These are phyloP conservation scores for Ambrosia hybrid DNA, from an alignment of 140 eudicot genomes.

Conservation along the genomic window DNA sequence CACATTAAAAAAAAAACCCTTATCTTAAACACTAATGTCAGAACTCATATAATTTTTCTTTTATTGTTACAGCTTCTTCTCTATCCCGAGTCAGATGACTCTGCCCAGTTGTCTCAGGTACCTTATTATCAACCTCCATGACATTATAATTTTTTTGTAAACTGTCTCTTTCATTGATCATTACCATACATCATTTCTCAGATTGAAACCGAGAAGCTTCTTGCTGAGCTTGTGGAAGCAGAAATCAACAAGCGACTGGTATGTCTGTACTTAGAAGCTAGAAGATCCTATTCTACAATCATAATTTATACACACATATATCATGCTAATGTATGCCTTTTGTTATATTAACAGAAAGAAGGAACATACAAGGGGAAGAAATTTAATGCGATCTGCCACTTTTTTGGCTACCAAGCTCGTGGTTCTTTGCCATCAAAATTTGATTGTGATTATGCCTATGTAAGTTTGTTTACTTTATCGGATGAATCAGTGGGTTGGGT, in stretches of 20 bases:
- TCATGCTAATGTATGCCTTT: conserved; percentile 15
- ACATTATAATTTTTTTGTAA: neutral
- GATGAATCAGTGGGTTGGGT: neutral
- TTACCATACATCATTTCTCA: conserved; percentile 29
- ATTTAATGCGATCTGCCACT: conserved; percentile 96
- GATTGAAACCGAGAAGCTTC: conserved; percentile 98
- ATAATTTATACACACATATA: neutral
- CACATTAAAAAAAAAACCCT: neutral
- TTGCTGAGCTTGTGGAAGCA: conserved; percentile 95
- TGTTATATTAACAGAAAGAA: conserved; percentile 64
- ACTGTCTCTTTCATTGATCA: conserved; percentile 1
- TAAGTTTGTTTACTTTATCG: conserved; percentile 35
- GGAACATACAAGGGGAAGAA: conserved; percentile 99
- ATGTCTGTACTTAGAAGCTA: conserved; percentile 17
- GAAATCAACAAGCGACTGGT: conserved; percentile 93
- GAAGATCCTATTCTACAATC: neutral
- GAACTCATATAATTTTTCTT: conserved; percentile 12
- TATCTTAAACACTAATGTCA: conserved; percentile 1
- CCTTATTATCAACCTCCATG: conserved; percentile 6
- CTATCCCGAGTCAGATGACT: conserved; percentile 71
- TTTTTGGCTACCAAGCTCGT: conserved; percentile 98
- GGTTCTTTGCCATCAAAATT: conserved; percentile 97
- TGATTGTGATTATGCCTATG: conserved; percentile 97
- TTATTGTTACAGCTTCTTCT: conserved; percentile 65
- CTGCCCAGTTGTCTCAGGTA: conserved; percentile 87